Base-by-base conservation (phyloP, 345 rosid genomes). In the Eucalyptus brandiana region DNA sequence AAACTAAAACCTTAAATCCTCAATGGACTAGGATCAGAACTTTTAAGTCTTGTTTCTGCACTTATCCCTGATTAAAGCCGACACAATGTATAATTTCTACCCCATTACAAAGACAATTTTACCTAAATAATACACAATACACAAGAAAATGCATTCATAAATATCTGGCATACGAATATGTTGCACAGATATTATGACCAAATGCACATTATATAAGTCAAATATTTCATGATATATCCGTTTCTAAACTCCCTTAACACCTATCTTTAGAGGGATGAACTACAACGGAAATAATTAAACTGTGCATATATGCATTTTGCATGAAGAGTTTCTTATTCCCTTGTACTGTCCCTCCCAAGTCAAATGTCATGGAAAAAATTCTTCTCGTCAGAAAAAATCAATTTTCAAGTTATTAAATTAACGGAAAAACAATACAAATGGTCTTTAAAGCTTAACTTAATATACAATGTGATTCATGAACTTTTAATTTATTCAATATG, bases 381-480 rank as follows among this genome's bases (percentile, higher is more conserved):
- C 0, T 28, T 60, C 67, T 28, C 32, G 6, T 28, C 8, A 60
- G 69, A 60, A 28, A 60, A 12, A 30, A 62, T 28, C 69, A 30
- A 28, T 30, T 62, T 62, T 62, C 69, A 62, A 28, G 32, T 26
- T 13, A 12, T 60, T 28, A 60, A 28, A 60, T 28, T 19, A 19
- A 60, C 1, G 1, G 6, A 21, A 56, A 56, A 56, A 23, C 12
- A 2, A 56, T 0, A 56, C 28, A 56, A 23, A 56, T 56, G 13
- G 3, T 23, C 28, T 0, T 9, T 56, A 21, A 23, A 56, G 2
- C 9, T 56, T 56, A 24, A 10, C 13, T 56, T 3, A 9, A 56
- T 56, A 56, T 56, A 24, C 0, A 56, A 56, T 23, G 1, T 0
- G 12, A 56, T 56, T 23, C 0, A 56, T 56, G 3, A 24, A 56